Evolutionary conservation across 2,329 filamentous ascomycete species (phyloP).

Genomic region (Didymella pinodella): DNA sequence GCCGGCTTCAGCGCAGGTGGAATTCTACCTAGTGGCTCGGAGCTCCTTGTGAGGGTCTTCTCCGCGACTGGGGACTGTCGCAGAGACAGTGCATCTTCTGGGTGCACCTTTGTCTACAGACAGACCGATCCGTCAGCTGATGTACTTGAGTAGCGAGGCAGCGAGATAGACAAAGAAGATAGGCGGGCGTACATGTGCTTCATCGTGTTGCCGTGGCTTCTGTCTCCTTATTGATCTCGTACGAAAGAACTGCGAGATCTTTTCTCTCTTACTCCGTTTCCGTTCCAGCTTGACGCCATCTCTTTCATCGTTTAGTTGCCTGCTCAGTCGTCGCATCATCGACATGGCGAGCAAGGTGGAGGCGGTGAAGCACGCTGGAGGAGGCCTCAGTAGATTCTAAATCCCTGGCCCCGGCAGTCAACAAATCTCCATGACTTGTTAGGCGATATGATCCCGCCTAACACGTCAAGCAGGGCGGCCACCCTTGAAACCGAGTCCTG

Average conservation of each 20-base stretch:
- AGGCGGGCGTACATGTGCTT: constrained; percentile 31
- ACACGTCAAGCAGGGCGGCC: constrained; percentile 41
- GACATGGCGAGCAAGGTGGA: constrained; percentile 35
- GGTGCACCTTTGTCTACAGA: constrained; percentile 27
- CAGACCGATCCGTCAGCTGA: constrained; percentile 30
- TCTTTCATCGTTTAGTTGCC: constrained; percentile 30
- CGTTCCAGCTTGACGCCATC: constrained; percentile 31
- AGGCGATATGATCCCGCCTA: constrained; percentile 30
- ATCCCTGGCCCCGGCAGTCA: constrained; percentile 30
- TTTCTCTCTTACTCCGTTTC: constrained; percentile 44
- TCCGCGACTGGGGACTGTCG: background rate
- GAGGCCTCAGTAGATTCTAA: constrained; percentile 28
- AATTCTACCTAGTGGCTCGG: background rate
- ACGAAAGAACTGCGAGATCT: constrained; percentile 43
- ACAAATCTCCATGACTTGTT: constrained; percentile 33
- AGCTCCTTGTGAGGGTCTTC: background rate
- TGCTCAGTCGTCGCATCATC: constrained; percentile 43
- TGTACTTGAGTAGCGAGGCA: constrained; percentile 10
- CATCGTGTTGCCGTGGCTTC: constrained; percentile 28
- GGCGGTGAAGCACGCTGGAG: constrained; percentile 34
- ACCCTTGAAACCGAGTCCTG: constrained; percentile 32
- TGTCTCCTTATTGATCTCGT: constrained; percentile 32
- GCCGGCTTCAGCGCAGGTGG: constrained; percentile 8
- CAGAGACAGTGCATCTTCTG: constrained; percentile 12
- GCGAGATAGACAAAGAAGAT: constrained; percentile 2